Conservation (phyloP, 1,284 basidiomycete species). For the Athelia psychrophila region DNA sequence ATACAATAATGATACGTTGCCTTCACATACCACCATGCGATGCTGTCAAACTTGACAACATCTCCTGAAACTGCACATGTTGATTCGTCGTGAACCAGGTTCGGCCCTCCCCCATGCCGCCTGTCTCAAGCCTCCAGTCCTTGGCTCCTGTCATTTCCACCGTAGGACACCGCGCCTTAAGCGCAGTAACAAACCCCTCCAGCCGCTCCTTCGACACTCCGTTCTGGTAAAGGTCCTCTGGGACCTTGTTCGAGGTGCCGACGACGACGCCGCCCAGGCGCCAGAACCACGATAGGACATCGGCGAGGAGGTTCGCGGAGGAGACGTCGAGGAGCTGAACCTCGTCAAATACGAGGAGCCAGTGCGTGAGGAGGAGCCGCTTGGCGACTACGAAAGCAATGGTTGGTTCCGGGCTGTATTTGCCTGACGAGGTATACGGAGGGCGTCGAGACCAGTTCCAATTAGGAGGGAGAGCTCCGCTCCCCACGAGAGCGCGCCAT, state of each 20-base stretch:
- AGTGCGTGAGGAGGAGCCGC: conserved; percentile 48
- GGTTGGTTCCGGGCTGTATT: conserved; percentile 20
- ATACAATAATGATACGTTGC: no score
- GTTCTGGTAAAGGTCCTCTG: conserved; percentile 68
- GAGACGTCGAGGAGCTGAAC: conserved; percentile 72
- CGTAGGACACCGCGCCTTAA: conserved; percentile 63
- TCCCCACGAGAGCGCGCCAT: conserved; percentile 26
- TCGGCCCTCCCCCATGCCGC: conserved; percentile 10
- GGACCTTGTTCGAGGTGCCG: conserved; percentile 55
- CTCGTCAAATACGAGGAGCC: conserved; percentile 69
- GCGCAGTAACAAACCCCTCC: conserved; percentile 60
- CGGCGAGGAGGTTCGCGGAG: conserved; percentile 62
- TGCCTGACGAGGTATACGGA: background rate
- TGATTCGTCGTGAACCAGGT: conserved; percentile 33
- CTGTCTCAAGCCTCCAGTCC: conserved; percentile 23
- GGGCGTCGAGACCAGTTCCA: conserved; percentile 34
- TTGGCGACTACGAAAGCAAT: conserved; percentile 45
- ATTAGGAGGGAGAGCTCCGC: conserved; percentile 38
- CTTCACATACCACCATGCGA: background rate
- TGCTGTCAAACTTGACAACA: conserved; percentile 1
- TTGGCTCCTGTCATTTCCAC: conserved; percentile 43
- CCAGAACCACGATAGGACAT: conserved; percentile 76
- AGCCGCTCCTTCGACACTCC: conserved; percentile 66
- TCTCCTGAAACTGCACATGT: conserved; percentile 21
- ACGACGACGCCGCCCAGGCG: conserved; percentile 69